These are phyloP conservation scores for Lodderomyces margitis DNA, from an alignment of 1,139 yeast species.

Conservation along the genomic window DNA sequence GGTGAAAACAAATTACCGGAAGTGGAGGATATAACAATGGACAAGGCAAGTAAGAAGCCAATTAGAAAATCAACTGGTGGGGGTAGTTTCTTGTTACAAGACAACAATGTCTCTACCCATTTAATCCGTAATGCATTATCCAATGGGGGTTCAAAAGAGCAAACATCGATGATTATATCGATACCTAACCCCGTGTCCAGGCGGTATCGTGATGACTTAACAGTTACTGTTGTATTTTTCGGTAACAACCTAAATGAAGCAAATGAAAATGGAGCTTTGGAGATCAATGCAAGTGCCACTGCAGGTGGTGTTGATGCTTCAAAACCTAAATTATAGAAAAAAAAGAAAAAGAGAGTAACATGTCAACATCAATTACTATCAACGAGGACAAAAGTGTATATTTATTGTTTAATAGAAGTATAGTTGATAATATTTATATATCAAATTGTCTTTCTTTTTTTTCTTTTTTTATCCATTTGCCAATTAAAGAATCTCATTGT, in stretches of 20 bases:
- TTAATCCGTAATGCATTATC: conserved; percentile 90
- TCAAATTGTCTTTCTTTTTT: not conserved
- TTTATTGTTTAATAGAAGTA: not conserved
- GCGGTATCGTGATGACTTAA: conserved; percentile 89
- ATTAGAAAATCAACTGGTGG: conserved; percentile 41
- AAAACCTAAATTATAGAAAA: conserved; percentile 46
- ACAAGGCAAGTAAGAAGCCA: conserved; percentile 47
- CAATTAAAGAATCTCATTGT: too few species aligned
- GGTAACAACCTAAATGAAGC: conserved; percentile 50
- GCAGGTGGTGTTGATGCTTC: conserved; percentile 51
- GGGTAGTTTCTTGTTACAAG: conserved; percentile 59
- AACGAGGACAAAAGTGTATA: not conserved
- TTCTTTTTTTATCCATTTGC: not conserved
- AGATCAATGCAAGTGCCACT: conserved; percentile 56
- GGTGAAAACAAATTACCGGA: conserved; percentile 56
- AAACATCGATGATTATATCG: conserved; percentile 81
- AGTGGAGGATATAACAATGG: conserved; percentile 60
- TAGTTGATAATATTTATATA: not conserved
- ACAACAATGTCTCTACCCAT: conserved; percentile 88
- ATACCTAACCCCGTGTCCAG: conserved; percentile 94
- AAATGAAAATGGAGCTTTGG: conserved; percentile 49
- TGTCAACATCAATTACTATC: too few species aligned
- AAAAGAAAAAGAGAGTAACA: not conserved
- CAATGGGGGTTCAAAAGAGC: conserved; percentile 81
- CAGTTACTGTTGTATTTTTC: conserved; percentile 93